Evolutionary conservation across 345 rosid species (phyloP).

Genomic region (Populus pruinosa): DNA sequence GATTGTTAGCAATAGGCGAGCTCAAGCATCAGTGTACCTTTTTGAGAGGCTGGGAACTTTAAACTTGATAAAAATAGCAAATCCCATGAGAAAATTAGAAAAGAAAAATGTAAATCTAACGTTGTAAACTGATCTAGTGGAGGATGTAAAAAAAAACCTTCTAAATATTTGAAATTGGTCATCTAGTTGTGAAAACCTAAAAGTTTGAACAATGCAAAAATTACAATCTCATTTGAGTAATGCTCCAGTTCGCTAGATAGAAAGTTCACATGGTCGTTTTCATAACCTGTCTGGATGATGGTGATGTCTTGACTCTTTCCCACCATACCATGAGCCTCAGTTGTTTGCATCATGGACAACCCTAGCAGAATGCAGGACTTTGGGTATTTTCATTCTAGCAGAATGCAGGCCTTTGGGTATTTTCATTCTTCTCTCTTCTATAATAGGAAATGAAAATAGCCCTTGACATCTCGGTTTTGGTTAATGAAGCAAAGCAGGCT

Average conservation of each 20-base stretch:
- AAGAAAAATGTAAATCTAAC: background rate
- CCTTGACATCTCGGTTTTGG: background rate
- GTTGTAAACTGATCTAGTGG: background rate
- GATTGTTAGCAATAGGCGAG: background rate
- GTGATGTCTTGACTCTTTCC: background rate
- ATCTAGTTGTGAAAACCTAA: background rate
- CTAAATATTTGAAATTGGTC: background rate
- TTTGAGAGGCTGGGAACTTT: background rate
- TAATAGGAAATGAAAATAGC: background rate
- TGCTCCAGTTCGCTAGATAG: background rate
- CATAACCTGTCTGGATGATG: background rate
- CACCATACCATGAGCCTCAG: background rate
- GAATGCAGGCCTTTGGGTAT: too few species aligned
- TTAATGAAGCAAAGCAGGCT: slow-evolving; percentile 34
- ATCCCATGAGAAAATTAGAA: background rate
- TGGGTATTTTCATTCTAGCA: too few species aligned
- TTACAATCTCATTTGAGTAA: background rate
- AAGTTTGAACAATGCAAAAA: background rate
- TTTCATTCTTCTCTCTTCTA: background rate
- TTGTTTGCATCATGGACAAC: background rate
- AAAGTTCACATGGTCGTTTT: background rate
- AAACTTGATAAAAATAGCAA: background rate
- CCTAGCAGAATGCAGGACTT: background rate
- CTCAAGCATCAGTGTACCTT: background rate
- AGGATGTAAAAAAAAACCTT: background rate